Conservation (phyloP, 306 rosid genomes). For the Lathyrus aphaca region DNA sequence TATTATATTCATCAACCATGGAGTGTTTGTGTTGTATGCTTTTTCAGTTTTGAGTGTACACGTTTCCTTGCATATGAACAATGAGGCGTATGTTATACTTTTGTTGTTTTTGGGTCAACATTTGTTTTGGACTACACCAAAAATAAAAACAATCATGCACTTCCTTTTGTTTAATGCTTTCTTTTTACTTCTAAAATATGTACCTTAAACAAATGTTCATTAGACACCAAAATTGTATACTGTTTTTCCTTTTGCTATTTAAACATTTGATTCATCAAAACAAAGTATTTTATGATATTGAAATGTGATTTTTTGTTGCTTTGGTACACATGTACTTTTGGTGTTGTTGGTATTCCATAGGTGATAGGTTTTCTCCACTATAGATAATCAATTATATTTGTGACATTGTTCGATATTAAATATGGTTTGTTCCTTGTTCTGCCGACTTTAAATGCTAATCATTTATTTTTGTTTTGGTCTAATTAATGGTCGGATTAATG, state of each 20-base stretch:
- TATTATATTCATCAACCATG: constrained; percentile 5
- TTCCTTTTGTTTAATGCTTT: neutral
- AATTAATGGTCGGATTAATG: too few relatives aligned
- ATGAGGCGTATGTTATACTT: neutral
- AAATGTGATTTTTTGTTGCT: neutral
- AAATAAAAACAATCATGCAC: neutral
- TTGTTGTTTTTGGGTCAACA: neutral
- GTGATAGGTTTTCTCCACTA: too few relatives aligned
- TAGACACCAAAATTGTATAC: too few relatives aligned
- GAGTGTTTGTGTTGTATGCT: neutral
- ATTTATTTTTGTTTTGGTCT: too few relatives aligned
- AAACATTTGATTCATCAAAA: neutral
- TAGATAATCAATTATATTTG: too few relatives aligned
- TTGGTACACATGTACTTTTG: too few relatives aligned
- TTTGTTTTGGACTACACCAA: neutral
- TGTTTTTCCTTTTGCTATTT: too few relatives aligned
- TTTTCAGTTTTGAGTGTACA: neutral
- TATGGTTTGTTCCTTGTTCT: too few relatives aligned
- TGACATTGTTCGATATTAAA: too few relatives aligned
- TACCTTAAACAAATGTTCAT: neutral
- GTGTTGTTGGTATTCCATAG: too few relatives aligned
- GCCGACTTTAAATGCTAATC: too few relatives aligned
- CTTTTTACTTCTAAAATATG: neutral
- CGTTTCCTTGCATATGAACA: neutral
- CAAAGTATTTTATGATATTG: neutral